These are phyloP conservation scores for Boletus huronensis DNA, from an alignment of 768 basidiomycete genomes.

Conservation along the genomic window DNA sequence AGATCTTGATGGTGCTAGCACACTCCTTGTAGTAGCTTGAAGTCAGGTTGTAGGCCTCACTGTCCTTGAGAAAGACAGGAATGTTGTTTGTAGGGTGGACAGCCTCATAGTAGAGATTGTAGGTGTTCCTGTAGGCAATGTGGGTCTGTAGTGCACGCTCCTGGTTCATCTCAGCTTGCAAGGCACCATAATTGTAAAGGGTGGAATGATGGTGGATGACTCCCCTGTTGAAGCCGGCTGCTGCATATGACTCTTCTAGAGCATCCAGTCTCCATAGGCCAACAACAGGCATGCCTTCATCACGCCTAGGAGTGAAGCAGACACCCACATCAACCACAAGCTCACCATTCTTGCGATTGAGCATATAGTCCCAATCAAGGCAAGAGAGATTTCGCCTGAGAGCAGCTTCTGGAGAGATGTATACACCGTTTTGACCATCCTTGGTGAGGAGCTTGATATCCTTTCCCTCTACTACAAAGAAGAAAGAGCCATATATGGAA, in stretches of 20 bases:
- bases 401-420: neutral
- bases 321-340: neutral
- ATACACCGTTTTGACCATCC: neutral
- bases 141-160: constrained; percentile 1
- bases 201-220: constrained; percentile 7
- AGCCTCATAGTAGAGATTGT: constrained; percentile 15
- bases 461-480: constrained; percentile 12
- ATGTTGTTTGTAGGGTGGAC: constrained; percentile 1
- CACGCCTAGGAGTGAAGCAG: neutral
- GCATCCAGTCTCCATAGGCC: constrained; percentile 10
- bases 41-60: constrained; percentile 8
- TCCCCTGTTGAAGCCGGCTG: neutral
- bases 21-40: neutral
- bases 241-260: constrained; percentile 7
- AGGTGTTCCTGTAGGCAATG: constrained; percentile 7
- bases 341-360: neutral
- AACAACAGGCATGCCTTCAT: neutral
- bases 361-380: constrained; percentile 9
- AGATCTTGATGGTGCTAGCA: neutral
- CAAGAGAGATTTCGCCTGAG: neutral
- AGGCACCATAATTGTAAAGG: constrained; percentile 2
- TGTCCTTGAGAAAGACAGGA: neutral
- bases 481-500: constrained; percentile 11
- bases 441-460: constrained; percentile 14
- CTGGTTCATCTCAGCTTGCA: constrained; percentile 15